Percentiles rank a stretch among this genome's conserved stretches.
Evolutionary conservation across 345 rosid genomes (phyloP).

Genomic region (Pistacia integerrima): DNA sequence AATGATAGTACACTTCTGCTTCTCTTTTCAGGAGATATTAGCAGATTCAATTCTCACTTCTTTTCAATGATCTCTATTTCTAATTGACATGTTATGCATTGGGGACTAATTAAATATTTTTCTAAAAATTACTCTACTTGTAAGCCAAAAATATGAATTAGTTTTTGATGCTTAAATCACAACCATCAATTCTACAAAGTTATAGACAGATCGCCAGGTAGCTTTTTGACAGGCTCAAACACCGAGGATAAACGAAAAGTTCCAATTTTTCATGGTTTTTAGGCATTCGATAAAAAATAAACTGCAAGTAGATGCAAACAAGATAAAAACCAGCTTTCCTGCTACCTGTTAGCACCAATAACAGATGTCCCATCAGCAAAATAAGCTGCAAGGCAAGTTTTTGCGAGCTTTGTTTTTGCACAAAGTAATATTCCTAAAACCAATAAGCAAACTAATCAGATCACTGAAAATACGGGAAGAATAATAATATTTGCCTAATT

Average conservation of each 20-base stretch:
- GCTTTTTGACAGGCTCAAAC: neutral
- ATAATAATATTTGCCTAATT: neutral
- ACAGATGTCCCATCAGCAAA: constrained; percentile 85
- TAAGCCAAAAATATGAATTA: neutral
- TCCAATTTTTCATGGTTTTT: neutral
- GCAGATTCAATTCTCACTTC: neutral
- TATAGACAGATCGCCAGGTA: neutral
- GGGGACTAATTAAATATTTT: neutral
- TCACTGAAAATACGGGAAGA: neutral
- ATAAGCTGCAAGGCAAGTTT: constrained; percentile 69
- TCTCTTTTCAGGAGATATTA: neutral
- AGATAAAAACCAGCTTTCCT: neutral
- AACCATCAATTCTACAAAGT: neutral
- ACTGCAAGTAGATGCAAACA: constrained; percentile 9
- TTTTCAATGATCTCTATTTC: neutral
- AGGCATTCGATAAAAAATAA: neutral
- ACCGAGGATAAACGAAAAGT: neutral
- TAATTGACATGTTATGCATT: neutral
- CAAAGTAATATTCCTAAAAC: constrained; percentile 81
- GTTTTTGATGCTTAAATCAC: neutral
- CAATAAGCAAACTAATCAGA: constrained; percentile 16
- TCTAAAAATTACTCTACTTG: neutral
- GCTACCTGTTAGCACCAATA: constrained; percentile 52
- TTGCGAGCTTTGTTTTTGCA: constrained; percentile 86
- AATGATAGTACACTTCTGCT: neutral